phyloP scores from a whole-genome alignment of 192 early-diverging fungal species.

The Podila verticillata region DNA sequence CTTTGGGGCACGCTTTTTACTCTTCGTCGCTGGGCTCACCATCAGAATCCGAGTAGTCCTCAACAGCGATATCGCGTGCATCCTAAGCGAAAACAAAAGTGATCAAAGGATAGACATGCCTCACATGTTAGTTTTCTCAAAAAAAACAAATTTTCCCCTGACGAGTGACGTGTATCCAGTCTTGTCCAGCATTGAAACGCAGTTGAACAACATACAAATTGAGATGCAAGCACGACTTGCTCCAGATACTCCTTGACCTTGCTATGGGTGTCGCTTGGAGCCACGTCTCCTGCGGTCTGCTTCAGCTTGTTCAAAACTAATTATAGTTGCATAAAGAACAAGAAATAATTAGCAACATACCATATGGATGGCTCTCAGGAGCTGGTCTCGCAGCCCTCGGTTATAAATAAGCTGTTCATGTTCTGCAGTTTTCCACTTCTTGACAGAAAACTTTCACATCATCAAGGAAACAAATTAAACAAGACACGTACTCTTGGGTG shows the following conservation, averaged over 20 bases:
- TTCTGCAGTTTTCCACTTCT: background rate
- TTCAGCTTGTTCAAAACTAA: slow-evolving; percentile 21
- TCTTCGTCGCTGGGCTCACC: slow-evolving; percentile 37
- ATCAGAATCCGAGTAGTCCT: slow-evolving; percentile 26
- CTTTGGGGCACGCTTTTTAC: slow-evolving; percentile 6
- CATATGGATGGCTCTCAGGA: background rate
- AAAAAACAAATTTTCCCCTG: no score
- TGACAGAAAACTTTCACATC: background rate
- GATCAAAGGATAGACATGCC: background rate
- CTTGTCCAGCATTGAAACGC: no score
- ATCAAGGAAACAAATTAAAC: background rate
- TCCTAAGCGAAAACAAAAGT: slow-evolving; percentile 10
- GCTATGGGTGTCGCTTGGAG: slow-evolving; percentile 26
- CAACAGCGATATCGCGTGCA: slow-evolving; percentile 15
- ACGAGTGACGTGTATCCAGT: background rate
- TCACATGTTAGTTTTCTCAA: background rate
- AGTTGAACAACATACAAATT: slow-evolving; percentile 21
- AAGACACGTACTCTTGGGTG: slow-evolving; percentile 49
- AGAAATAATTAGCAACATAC: background rate
- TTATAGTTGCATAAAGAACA: background rate
- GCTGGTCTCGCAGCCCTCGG: no score
- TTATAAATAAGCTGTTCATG: no score
- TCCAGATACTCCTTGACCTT: slow-evolving; percentile 20
- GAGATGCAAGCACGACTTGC: slow-evolving; percentile 3
- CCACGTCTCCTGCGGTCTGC: slow-evolving; percentile 17